A percentile compares a stretch with the other conserved stretches of the same genome.
These are phyloP conservation scores for Fusarium tanahbumbuense DNA, from an alignment of 2,329 filamentous ascomycete species.

Conservation along the genomic window DNA sequence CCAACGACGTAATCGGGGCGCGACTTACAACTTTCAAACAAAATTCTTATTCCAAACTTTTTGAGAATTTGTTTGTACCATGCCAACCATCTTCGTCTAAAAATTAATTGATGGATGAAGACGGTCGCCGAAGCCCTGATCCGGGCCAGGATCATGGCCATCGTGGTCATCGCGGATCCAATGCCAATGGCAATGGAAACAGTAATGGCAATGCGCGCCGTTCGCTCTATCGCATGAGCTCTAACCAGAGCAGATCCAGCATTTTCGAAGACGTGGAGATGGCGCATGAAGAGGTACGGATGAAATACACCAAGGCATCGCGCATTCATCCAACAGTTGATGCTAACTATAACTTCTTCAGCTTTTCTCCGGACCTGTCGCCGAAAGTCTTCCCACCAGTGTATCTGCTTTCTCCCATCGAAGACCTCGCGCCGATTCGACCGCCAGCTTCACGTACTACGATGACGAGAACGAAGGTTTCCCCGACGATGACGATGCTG, in stretches of 20 bases:
- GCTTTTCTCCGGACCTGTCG: conserved; percentile 91
- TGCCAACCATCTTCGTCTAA: conserved; percentile 28
- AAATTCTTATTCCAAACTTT: conserved; percentile 16
- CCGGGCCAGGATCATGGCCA: conserved; percentile 33
- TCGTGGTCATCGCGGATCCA: conserved; percentile 27
- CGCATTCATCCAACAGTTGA: not conserved
- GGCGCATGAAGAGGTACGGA: conserved; percentile 87
- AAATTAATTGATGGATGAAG: conserved; percentile 47
- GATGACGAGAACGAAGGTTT: conserved; percentile 68
- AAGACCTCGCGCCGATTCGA: conserved; percentile 83
- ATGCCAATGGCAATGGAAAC: conserved; percentile 36
- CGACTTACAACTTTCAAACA: conserved; percentile 28
- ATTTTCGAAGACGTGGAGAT: conserved; percentile 98
- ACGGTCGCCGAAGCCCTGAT: conserved; percentile 36
- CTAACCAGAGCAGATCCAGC: conserved; percentile 79
- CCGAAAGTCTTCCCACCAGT: conserved; percentile 95
- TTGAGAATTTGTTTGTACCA: conserved; percentile 22
- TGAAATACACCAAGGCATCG: not conserved
- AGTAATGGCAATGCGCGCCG: conserved; percentile 37
- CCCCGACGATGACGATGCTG: conserved; percentile 48
- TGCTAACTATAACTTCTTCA: conserved; percentile 45
- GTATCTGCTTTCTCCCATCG: conserved; percentile 92
- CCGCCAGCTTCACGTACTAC: conserved; percentile 89
- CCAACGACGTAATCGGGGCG: conserved; percentile 44
- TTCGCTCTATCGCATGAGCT: conserved; percentile 71